Conservation (phyloP, 2,329 filamentous ascomycete genomes). For the Cladosporium sp. region DNA sequence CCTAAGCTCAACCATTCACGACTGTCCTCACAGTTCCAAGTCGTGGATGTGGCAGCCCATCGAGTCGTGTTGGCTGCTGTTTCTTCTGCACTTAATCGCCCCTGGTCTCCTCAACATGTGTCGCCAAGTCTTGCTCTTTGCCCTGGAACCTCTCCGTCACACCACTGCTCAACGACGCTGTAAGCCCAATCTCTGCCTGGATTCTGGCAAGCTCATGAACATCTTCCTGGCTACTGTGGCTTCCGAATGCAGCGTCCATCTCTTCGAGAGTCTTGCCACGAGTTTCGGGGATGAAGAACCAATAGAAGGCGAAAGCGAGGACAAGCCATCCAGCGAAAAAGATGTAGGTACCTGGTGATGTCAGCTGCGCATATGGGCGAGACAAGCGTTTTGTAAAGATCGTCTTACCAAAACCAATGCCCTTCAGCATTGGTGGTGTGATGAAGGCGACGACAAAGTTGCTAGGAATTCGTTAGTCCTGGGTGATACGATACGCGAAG, state of each 20-base stretch:
- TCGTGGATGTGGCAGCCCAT: background rate
- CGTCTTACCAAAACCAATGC: conserved; percentile 52
- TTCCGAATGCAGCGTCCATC: conserved; percentile 24
- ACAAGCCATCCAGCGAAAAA: conserved; percentile 60
- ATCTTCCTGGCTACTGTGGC: background rate
- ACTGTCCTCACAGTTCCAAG: background rate
- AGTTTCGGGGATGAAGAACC: conserved; percentile 19
- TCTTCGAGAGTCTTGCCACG: conserved; percentile 28
- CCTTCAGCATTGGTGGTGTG: conserved; percentile 39
- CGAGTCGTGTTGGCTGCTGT: background rate
- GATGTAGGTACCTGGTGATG: conserved; percentile 50
- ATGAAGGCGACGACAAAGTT: conserved; percentile 58
- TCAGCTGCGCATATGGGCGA: background rate
- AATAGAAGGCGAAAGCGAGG: conserved; percentile 23
- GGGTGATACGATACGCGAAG: no score
- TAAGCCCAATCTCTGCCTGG: background rate
- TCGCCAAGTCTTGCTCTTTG: background rate
- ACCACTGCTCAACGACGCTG: background rate
- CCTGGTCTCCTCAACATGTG: background rate
- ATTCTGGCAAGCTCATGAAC: background rate
- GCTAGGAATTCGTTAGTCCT: background rate
- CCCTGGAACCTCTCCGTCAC: background rate
- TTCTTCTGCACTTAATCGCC: background rate
- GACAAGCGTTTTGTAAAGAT: background rate
- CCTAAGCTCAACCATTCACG: background rate